These are phyloP conservation scores for Yamadazyma pseudoaaseri DNA, from an alignment of 1,139 yeast species.

Conservation along the genomic window DNA sequence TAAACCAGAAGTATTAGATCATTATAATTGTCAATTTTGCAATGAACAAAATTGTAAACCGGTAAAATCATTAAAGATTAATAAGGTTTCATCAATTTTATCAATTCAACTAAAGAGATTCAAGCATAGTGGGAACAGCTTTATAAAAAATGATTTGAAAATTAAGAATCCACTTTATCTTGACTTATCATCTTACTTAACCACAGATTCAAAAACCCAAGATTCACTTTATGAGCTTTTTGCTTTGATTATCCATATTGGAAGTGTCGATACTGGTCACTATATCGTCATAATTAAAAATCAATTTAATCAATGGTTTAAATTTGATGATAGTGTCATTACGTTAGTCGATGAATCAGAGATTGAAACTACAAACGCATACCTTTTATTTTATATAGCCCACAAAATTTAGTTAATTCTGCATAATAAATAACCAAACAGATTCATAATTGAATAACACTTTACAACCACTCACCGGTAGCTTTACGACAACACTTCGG, in stretches of 20 bases:
- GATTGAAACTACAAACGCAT: conserved; percentile 71
- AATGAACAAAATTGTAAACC: conserved; percentile 56
- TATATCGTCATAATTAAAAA: conserved; percentile 78
- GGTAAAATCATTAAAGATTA: conserved; percentile 64
- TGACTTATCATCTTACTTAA: conserved; percentile 63
- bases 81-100: conserved; percentile 71
- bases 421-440: not conserved
- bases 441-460: too few species aligned
- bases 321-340: conserved; percentile 88
- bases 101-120: conserved; percentile 86
- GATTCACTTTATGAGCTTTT: conserved; percentile 62
- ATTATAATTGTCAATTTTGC: conserved; percentile 71
- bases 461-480: too few species aligned
- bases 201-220: conserved; percentile 16
- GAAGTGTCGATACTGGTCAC: conserved; percentile 94
- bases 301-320: conserved; percentile 76
- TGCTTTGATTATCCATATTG: conserved; percentile 85
- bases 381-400: conserved; percentile 68
- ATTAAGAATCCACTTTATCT: conserved; percentile 72
- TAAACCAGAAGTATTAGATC: conserved; percentile 70
- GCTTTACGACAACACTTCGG: too few species aligned
- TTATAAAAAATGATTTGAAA: conserved; percentile 74
- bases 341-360: conserved; percentile 61
- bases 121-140: conserved; percentile 63
- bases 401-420: conserved; percentile 2